Evolutionary conservation across 176 grass and related monocot species (phyloP), one percentile per base, ranked within the genome.

Genomic region (Dendrocalamus sinicus): DNA sequence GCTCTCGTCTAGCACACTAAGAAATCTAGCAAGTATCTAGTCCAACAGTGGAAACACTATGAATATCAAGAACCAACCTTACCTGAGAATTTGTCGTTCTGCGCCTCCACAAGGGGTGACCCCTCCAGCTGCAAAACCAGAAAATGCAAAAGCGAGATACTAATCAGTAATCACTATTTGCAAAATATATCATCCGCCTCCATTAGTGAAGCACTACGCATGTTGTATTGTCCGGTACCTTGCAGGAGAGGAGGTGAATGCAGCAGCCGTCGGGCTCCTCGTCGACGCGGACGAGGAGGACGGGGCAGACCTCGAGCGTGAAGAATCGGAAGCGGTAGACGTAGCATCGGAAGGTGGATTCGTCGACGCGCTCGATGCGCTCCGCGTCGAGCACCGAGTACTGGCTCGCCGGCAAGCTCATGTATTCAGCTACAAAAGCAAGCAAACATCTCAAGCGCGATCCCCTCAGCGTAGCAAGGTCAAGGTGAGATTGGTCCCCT

Each of bases 381-480:
- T 98, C 96, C 59, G 96, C 96, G 85, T 95, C 93, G 19, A 98
- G 88, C 86, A 98, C 96, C 53, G 96, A 98, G 92, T 94, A 98
- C 60, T 98, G 93, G 85, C 96, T 98, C 12, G 93, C 93, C 51
- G 96, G 96, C 84, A 98, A 81, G 78, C 90, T 93, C 96, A 95
- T 98, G 81, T 98, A 98, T 71, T 99, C 96, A 77, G 82, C 96
- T 98, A 67, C 76, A 72, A 19, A 13, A 65, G 16, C 35, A 66
- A 47, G 39, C 55, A 28, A 10, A 68, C 30, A 51, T 70, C 12
- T 77, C 30, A 72, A 72, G 60, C 67, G 23, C 37, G 60, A 62
- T 64, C 24, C 61, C 61, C 10, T 24, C n/a, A 12, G 59, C 59
- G 5, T 6, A 6, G 59, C 45, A 10, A 78, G 80, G 43, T 28